phyloP scores from a whole-genome alignment of 75 land plant genomes.

The Cryptomeria japonica region DNA sequence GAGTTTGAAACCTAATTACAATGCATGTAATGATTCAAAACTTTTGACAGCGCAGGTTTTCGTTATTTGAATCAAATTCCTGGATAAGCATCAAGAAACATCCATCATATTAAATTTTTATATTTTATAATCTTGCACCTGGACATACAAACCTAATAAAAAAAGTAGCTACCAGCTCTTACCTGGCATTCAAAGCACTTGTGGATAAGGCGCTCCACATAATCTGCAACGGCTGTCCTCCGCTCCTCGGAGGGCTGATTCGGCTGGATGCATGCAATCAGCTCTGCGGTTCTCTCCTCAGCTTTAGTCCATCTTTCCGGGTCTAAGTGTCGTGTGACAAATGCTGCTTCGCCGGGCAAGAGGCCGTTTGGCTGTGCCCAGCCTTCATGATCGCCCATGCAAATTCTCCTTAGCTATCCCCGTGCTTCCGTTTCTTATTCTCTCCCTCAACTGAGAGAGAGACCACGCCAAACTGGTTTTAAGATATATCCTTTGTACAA shows the following conservation, averaged over 20 bases:
- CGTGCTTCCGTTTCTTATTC: neutral
- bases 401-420: conserved; percentile 16
- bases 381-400: conserved; percentile 76
- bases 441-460: conserved; percentile 21
- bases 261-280: conserved; percentile 83
- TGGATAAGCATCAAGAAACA: neutral
- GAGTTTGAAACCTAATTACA: neutral
- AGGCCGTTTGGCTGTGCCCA: conserved; percentile 62
- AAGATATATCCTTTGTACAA: neutral
- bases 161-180: neutral
- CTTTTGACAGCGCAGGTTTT: neutral
- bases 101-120: neutral
- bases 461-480: neutral
- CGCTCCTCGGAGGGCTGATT: conserved; percentile 70
- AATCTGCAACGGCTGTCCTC: conserved; percentile 78
- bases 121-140: neutral
- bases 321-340: conserved; percentile 42
- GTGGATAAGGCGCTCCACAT: conserved; percentile 69
- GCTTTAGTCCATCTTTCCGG: conserved; percentile 74
- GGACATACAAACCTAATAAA: neutral
- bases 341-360: conserved; percentile 37
- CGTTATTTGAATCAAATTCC: neutral
- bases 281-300: conserved; percentile 72
- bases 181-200: conserved; percentile 88
- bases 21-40: neutral